A percentile compares a stretch with the other conserved stretches of the same genome.
Conservation (phyloP, 2,329 filamentous ascomycete species). For the Scolecobasidium constrictum region DNA sequence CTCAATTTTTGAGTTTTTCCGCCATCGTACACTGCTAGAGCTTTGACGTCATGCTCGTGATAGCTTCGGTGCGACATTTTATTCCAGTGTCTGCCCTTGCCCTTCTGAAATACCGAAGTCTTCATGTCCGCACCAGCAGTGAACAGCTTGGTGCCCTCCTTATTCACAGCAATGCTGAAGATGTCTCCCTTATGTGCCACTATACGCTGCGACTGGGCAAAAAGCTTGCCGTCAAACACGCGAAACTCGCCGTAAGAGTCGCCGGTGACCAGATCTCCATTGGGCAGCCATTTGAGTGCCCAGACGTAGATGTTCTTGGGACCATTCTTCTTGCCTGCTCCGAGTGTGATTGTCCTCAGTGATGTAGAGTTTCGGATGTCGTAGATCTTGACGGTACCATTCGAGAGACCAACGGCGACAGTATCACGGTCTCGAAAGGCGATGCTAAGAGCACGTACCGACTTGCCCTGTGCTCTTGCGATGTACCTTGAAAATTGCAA, state of each 20-base stretch:
- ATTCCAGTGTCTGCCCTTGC: constrained; percentile 49
- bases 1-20: constrained; percentile 60
- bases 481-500: constrained; percentile 70
- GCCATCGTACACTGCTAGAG: constrained; percentile 75
- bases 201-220: constrained; percentile 76
- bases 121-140: constrained; percentile 87
- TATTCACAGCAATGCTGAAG: constrained; percentile 71
- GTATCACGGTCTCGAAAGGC: constrained; percentile 76
- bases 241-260: constrained; percentile 90
- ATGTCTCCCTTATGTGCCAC: constrained; percentile 84
- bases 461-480: constrained; percentile 67
- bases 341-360: constrained; percentile 74
- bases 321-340: constrained; percentile 63
- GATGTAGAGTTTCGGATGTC: constrained; percentile 70
- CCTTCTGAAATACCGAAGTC: constrained; percentile 70
- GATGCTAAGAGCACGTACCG: constrained; percentile 80
- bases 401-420: constrained; percentile 86
- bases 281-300: constrained; percentile 79
- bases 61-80: constrained; percentile 79
- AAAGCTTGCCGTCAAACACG: constrained; percentile 90
- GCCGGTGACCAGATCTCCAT: constrained; percentile 84
- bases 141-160: constrained; percentile 70
- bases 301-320: constrained; percentile 83
- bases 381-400: constrained; percentile 87
- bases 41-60: constrained; percentile 90